phyloP scores from a whole-genome alignment of 768 basidiomycete species.

The Amanita exitialis region DNA sequence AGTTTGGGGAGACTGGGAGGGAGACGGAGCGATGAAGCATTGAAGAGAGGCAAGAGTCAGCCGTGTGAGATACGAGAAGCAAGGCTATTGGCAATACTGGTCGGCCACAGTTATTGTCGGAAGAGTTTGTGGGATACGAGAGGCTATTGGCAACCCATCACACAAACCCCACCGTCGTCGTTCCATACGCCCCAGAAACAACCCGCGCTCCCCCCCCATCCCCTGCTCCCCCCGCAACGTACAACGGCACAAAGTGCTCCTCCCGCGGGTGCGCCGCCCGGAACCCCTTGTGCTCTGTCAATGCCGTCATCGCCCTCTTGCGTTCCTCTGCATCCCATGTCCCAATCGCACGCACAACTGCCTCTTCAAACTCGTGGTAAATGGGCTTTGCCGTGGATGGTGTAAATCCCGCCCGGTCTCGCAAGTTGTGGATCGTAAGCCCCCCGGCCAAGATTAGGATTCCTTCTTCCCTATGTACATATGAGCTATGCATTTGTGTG shows the following conservation, averaged over 20 bases:
- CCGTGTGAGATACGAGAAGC: no score
- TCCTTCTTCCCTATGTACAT: conserved; percentile 40
- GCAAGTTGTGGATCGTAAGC: conserved; percentile 56
- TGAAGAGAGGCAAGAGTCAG: conserved; percentile 13
- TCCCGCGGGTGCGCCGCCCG: conserved; percentile 61
- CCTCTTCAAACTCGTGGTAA: conserved; percentile 48
- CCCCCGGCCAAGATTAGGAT: conserved; percentile 67
- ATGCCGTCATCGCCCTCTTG: conserved; percentile 41
- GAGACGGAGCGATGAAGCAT: conserved; percentile 23
- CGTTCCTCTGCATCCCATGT: conserved; percentile 38
- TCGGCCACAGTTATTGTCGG: no score
- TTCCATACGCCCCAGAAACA: conserved; percentile 43
- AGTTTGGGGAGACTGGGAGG: conserved; percentile 17
- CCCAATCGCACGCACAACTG: conserved; percentile 45
- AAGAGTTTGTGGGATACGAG: no score
- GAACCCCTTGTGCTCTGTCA: conserved; percentile 54
- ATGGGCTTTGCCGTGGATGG: conserved; percentile 35
- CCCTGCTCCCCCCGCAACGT: conserved; percentile 68
- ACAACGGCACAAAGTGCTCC: conserved; percentile 77
- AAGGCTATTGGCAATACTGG: no score
- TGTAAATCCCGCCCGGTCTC: conserved; percentile 39
- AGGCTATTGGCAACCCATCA: no score
- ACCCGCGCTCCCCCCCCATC: conserved; percentile 41
- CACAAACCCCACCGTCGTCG: conserved; percentile 61
- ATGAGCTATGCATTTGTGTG: neutral